A percentile compares a stretch with the other conserved stretches of the same genome.
Evolutionary conservation across 202 grass and related monocot species (phyloP).

Genomic region (Cymbopogon flexuosus): DNA sequence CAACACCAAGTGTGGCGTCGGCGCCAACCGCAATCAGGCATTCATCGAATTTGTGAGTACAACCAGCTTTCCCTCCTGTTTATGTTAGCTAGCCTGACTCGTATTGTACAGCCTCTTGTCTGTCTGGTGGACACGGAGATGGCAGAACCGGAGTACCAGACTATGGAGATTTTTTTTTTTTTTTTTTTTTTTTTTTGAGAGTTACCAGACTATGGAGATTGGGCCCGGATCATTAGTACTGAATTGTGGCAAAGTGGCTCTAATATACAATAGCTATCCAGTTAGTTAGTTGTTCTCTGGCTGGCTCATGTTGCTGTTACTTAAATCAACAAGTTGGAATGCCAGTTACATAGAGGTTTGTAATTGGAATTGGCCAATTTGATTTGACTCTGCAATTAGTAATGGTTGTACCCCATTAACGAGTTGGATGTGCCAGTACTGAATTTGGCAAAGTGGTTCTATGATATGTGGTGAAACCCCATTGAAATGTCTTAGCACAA

Average conservation of each 20-base stretch:
- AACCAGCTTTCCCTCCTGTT: background rate
- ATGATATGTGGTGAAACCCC: background rate
- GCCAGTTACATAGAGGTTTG: background rate
- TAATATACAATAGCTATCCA: background rate
- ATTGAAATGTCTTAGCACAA: background rate
- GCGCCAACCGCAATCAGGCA: slow-evolving; percentile 84
- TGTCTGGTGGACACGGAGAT: background rate
- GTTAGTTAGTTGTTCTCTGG: background rate
- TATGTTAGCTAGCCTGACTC: background rate
- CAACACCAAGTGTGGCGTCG: slow-evolving; percentile 93
- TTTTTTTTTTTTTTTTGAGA: too few relatives aligned
- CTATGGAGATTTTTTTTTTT: too few relatives aligned
- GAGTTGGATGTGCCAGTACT: too few relatives aligned
- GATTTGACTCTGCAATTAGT: background rate
- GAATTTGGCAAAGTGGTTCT: too few relatives aligned
- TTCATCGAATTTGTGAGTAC: slow-evolving; percentile 92
- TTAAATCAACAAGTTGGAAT: background rate
- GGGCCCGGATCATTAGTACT: background rate
- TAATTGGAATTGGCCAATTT: background rate
- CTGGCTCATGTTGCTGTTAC: background rate
- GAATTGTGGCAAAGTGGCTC: background rate
- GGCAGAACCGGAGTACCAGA: too few relatives aligned
- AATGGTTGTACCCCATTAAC: background rate
- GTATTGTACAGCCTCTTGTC: background rate
- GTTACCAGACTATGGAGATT: background rate